Conservation (phyloP, 139 green algal genomes). For the Asterochloris sp. region DNA sequence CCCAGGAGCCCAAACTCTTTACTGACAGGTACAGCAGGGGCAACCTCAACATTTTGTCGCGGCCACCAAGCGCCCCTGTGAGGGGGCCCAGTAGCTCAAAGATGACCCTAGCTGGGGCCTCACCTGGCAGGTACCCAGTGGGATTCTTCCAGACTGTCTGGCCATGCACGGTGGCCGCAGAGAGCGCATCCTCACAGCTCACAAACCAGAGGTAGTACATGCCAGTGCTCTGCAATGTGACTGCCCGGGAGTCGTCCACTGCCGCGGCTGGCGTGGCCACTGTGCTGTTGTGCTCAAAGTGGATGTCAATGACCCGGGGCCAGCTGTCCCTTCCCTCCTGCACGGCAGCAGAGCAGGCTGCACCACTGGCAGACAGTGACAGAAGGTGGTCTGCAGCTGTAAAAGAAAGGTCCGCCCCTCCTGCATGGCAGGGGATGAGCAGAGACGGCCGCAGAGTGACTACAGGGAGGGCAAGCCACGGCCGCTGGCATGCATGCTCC, state of each 20-base stretch:
- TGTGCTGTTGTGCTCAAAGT: slow-evolving; percentile 49
- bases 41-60: no score
- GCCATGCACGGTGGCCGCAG: slow-evolving; percentile 43
- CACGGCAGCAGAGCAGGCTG: neutral
- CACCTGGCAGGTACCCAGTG: slow-evolving; percentile 18
- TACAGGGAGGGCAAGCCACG: no score
- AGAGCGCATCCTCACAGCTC: slow-evolving; percentile 56
- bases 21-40: no score
- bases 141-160: slow-evolving; percentile 71
- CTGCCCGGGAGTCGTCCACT: slow-evolving; percentile 17
- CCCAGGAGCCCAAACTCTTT: no score
- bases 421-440: no score
- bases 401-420: no score
- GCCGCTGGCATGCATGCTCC: no score
- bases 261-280: slow-evolving; percentile 20
- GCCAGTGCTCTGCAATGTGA: slow-evolving; percentile 53
- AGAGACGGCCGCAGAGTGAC: no score
- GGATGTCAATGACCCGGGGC: slow-evolving; percentile 47
- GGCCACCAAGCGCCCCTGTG: neutral
- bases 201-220: slow-evolving; percentile 82
- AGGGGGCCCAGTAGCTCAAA: neutral
- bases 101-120: neutral
- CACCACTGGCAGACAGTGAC: neutral
- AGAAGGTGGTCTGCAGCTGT: neutral
- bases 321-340: slow-evolving; percentile 33